Base-by-base conservation (phyloP, 2,329 filamentous ascomycete species). In the Exophiala viscosa region DNA sequence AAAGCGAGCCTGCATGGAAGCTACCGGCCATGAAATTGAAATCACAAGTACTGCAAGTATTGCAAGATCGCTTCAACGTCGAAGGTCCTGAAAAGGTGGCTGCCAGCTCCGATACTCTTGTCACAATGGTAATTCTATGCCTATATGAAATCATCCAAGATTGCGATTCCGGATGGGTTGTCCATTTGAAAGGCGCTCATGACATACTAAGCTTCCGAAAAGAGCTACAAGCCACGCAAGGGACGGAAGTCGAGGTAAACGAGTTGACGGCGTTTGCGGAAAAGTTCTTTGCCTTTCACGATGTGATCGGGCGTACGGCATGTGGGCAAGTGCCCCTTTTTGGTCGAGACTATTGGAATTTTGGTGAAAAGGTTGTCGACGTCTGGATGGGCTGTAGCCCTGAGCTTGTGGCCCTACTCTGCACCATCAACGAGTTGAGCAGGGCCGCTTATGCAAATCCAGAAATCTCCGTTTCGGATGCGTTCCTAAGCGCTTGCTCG, bases 321-420 rank as follows among this genome's bases (percentile, higher is more conserved):
- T 47, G 45, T 23, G 45, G 32, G 11, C 45, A 47, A 23, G 45
- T 47, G 33, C 45, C 45, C 13, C 28, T 47, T 3, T 47, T 47
- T 13, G 45, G 45, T 6, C 45, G 45, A 10, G 45, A 47, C 32
- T 47, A 47, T 34, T 47, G 45, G 45, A 47, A 47, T 18, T 47
- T 47, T 34, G 45, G 45, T 34, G 45, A 47, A 34, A 47, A 35
- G 15, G 18, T 47, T 13, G 45, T 47, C 32, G 45, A 47, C 17
- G 45, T 47, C 45, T 47, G 45, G 45, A 47, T 47, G 45, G 45
- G 45, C n/a, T 47, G 45, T 18, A 38, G 32, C 28, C 45, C 45
- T 13, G 45, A 47, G 18, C 18, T 47, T 32, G 45, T 47, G 32
- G 45, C 45, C 13, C 20, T 47, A n/a, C 45, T 47, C 13, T 47